Evolutionary conservation across 1,284 basidiomycete species (phyloP).

Genomic region (Microbotryum lychnidis-dioicae): DNA sequence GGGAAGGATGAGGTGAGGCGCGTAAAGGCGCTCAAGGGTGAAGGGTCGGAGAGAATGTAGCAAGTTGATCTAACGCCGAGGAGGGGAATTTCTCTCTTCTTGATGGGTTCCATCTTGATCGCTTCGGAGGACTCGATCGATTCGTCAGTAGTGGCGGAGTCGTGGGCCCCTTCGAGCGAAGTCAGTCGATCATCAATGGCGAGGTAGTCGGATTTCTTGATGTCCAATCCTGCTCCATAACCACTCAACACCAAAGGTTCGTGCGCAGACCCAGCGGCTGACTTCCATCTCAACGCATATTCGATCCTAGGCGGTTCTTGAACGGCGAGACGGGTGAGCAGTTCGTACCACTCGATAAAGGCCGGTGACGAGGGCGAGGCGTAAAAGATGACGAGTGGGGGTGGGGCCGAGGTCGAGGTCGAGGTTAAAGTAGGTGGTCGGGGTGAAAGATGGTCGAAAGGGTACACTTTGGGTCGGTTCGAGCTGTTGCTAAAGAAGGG

Average conservation of each 20-base stretch:
- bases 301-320: constrained; percentile 16
- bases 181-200: constrained; percentile 70
- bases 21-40: constrained; percentile 56
- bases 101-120: constrained; percentile 25
- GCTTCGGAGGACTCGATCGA: neutral
- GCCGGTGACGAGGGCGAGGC: constrained; percentile 44
- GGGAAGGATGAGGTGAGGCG: constrained; percentile 82
- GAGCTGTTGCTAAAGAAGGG: neutral
- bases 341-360: neutral
- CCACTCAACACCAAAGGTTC: constrained; percentile 56
- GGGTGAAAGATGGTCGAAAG: constrained; percentile 63
- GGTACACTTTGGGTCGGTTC: constrained; percentile 47
- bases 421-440: constrained; percentile 36
- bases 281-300: constrained; percentile 36
- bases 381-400: constrained; percentile 58
- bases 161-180: neutral
- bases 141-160: neutral
- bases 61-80: constrained; percentile 66
- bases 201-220: constrained; percentile 97
- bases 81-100: constrained; percentile 38
- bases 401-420: constrained; percentile 45
- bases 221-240: constrained; percentile 81
- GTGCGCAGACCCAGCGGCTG: constrained; percentile 5
- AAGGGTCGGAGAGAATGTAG: constrained; percentile 55
- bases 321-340: neutral